Evolutionary conservation across 257 asterid species (phyloP), one percentile per base, ranked within the genome.

Genomic region (Petunia axillaris): DNA sequence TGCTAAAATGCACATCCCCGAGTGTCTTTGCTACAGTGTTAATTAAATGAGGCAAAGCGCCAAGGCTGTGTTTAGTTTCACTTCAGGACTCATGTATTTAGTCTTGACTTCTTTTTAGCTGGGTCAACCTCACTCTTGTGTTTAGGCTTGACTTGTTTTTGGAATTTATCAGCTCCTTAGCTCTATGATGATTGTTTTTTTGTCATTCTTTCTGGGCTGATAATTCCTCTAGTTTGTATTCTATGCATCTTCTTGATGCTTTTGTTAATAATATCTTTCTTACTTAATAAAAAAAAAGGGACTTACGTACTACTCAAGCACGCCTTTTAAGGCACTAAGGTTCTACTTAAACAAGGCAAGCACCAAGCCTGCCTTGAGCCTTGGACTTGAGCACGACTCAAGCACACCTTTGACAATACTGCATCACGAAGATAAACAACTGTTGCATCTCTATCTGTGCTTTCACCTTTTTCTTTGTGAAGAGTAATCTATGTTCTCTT

Each of bases 401-500:
- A 52, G 11, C 43, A 16, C 35, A 0, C 62, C 48, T 35, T 50
- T 36, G 44, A 36, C 78, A 35, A 73, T 50, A 3, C 78, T 73
- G 43, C 62, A 50, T 35, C 13, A 48, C 25, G 37, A 50, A 48
- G 62, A 73, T 10, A 73, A 48, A 73, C 13, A 36, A 50, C 46
- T 50, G 78, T 73, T 50, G 77, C 78, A 73, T 73, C 77, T 35
- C 60, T 2, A 35, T 59, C 66, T 0, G 41, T 79, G 37, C 77
- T 81, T 37, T 54, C 76, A 82, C 63, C n/a, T 68, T 67, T 79
- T 80, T 54, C 41, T 75, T 6, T n/a, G 63, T 37, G n/a, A 60
- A 35, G n/a, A 9, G 35, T 35, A 65, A 2, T 52, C 39, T 46
- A 57, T 44, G 77, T n/a, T 80, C 71, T 84, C 73, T 62, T 68